Percentiles rank a stretch among this genome's conserved stretches.
These are phyloP conservation scores for Rhodomyrtus tomentosa DNA, from an alignment of 345 rosid genomes.

Conservation along the genomic window DNA sequence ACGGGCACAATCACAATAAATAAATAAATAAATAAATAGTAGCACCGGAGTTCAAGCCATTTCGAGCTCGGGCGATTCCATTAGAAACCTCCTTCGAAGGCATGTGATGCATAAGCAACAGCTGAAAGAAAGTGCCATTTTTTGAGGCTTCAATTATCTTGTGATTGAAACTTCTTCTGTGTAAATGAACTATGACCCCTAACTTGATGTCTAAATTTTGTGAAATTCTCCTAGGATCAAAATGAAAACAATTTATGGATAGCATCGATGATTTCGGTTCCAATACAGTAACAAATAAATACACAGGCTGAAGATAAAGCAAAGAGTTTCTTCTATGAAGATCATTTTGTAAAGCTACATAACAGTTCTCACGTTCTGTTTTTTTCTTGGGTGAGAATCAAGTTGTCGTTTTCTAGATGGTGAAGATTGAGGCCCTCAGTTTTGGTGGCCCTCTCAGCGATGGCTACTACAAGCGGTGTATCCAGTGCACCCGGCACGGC, in stretches of 20 bases:
- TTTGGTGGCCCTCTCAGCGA: no score
- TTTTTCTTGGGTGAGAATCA: neutral
- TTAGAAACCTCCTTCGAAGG: neutral
- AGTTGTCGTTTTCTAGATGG: neutral
- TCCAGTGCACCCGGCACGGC: no score
- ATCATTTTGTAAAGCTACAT: neutral
- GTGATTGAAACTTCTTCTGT: neutral
- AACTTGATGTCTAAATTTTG: neutral
- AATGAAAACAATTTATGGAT: neutral
- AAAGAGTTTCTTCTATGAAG: neutral
- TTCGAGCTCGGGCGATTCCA: neutral
- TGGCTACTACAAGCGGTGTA: no score
- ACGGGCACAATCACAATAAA: neutral
- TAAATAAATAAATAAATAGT: neutral
- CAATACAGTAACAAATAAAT: neutral
- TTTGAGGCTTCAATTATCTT: neutral
- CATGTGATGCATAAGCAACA: neutral
- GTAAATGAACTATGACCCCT: neutral
- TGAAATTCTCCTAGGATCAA: neutral
- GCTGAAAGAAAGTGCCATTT: neutral
- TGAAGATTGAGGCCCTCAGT: neutral
- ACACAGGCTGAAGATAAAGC: neutral
- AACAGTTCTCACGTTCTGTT: neutral
- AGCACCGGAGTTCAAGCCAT: neutral
- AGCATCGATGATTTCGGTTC: neutral